Evolutionary conservation across 78 protist genomes (phyloP).

Genomic region (Dictyostelium purpureum): DNA sequence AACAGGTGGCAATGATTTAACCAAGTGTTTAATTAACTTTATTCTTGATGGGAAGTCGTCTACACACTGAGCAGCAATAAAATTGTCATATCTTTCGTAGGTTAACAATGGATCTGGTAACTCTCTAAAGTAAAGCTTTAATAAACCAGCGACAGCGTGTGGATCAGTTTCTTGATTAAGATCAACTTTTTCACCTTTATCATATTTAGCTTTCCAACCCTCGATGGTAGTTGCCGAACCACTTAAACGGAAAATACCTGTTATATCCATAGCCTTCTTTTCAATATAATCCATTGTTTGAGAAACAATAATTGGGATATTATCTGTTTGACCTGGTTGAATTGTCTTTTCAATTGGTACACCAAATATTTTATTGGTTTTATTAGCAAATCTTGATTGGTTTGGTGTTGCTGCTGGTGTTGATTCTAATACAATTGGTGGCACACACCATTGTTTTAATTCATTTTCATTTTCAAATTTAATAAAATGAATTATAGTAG

Average conservation of each 20-base stretch:
- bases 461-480: slow-evolving; percentile 49
- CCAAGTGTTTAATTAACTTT: slow-evolving; percentile 45
- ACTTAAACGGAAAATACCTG: slow-evolving; percentile 50
- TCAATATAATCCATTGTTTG: slow-evolving; percentile 58
- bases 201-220: slow-evolving; percentile 47
- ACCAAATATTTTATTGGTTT: slow-evolving; percentile 29
- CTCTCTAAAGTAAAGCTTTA: slow-evolving; percentile 74
- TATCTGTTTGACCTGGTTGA: not conserved
- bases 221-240: slow-evolving; percentile 34
- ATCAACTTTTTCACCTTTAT: slow-evolving; percentile 38
- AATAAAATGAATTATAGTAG: not conserved
- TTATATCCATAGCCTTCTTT: slow-evolving; percentile 52
- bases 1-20: slow-evolving; percentile 37
- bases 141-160: slow-evolving; percentile 74
- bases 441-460: slow-evolving; percentile 14
- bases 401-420: not conserved
- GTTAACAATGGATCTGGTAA: slow-evolving; percentile 83
- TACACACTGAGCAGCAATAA: slow-evolving; percentile 57
- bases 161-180: slow-evolving; percentile 27
- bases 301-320: slow-evolving; percentile 26
- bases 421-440: slow-evolving; percentile 36
- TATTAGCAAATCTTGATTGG: not conserved
- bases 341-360: slow-evolving; percentile 33
- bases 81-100: slow-evolving; percentile 77
- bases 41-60: slow-evolving; percentile 46